Conservation (phyloP, 2,329 filamentous ascomycete genomes). For the Talaromyces sp. region DNA sequence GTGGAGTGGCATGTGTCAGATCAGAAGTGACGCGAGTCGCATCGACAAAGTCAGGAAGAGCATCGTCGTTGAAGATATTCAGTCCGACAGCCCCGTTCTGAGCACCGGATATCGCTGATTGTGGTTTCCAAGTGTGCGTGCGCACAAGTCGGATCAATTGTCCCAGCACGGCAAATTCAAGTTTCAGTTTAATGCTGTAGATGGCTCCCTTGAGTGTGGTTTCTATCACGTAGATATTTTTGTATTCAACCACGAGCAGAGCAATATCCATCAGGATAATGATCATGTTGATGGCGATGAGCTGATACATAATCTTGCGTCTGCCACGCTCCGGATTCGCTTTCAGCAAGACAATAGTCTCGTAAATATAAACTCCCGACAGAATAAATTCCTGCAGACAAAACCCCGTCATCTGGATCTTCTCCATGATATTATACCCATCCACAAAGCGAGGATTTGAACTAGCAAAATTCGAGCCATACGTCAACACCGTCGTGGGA, state of each 20-base stretch:
- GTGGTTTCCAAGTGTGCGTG: slow-evolving; percentile 39
- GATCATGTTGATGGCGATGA: slow-evolving; percentile 50
- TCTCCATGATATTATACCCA: slow-evolving; percentile 52
- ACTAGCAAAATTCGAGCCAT: slow-evolving; percentile 41
- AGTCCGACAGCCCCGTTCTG: background rate
- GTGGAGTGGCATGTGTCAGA: slow-evolving; percentile 39
- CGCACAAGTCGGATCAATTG: slow-evolving; percentile 46
- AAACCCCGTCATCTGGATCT: slow-evolving; percentile 58
- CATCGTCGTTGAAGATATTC: slow-evolving; percentile 19
- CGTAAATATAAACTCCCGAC: slow-evolving; percentile 54
- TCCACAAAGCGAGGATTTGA: slow-evolving; percentile 28
- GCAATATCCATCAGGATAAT: slow-evolving; percentile 50
- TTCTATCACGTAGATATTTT: slow-evolving; percentile 47
- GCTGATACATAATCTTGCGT: slow-evolving; percentile 50
- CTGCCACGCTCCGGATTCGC: slow-evolving; percentile 45
- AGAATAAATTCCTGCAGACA: slow-evolving; percentile 57
- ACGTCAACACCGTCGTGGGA: slow-evolving; percentile 48
- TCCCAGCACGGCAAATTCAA: slow-evolving; percentile 51
- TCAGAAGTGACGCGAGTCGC: slow-evolving; percentile 44
- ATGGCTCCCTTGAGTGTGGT: slow-evolving; percentile 49
- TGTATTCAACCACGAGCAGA: slow-evolving; percentile 46
- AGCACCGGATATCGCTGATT: slow-evolving; percentile 29
- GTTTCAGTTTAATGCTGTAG: slow-evolving; percentile 52
- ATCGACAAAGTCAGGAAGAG: slow-evolving; percentile 48
- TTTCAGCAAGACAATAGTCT: slow-evolving; percentile 53